Evolutionary conservation across 805 yeast species (phyloP).

Genomic region (Starmerella bombicola): DNA sequence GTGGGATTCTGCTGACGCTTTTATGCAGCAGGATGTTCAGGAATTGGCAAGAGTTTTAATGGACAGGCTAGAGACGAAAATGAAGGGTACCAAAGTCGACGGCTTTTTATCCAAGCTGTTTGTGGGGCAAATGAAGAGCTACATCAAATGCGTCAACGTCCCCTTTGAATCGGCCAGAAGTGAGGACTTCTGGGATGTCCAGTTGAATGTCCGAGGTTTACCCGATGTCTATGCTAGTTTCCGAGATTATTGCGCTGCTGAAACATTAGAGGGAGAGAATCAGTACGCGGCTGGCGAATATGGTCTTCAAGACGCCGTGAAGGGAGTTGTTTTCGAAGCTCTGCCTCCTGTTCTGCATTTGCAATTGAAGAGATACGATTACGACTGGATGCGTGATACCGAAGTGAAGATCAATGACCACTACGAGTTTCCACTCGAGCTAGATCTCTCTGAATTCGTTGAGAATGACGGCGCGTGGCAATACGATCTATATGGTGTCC

Average conservation of each 20-base stretch:
- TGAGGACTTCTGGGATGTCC: conserved; percentile 98
- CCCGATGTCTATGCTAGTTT: conserved; percentile 62
- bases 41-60: conserved; percentile 87
- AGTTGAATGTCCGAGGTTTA: conserved; percentile 80
- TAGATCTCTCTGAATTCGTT: conserved; percentile 68
- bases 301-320: conserved; percentile 91
- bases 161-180: conserved; percentile 82
- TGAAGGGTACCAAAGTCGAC: conserved; percentile 79
- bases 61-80: conserved; percentile 82
- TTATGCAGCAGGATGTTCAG: conserved; percentile 96
- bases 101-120: conserved; percentile 66
- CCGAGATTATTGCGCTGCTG: conserved; percentile 75
- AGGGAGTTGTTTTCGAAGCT: conserved; percentile 82
- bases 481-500: conserved; percentile 80
- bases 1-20: conserved; percentile 92
- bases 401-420: conserved; percentile 85
- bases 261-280: conserved; percentile 84
- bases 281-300: conserved; percentile 82
- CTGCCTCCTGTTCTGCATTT: conserved; percentile 90
- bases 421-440: conserved; percentile 72
- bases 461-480: conserved; percentile 54
- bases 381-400: conserved; percentile 78
- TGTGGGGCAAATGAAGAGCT: conserved; percentile 95
- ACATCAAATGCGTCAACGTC: conserved; percentile 81
- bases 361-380: conserved; percentile 88